Evolutionary conservation across 768 basidiomycete genomes (phyloP), one percentile per base, ranked within the genome.

Genomic region (Naganishia antarctica): DNA sequence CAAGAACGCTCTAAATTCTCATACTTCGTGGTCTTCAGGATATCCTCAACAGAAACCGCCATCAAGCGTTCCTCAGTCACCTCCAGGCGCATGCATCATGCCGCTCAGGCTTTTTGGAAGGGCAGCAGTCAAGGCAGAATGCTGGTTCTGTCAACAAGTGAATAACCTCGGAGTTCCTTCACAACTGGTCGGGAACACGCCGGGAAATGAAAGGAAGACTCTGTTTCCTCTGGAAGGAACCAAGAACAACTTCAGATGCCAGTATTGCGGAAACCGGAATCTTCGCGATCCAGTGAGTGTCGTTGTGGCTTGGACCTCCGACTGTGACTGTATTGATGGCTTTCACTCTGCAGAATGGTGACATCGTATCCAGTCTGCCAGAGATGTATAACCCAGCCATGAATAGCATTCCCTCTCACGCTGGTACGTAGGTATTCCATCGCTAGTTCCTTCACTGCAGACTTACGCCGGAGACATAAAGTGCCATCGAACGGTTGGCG

Each of bases 301-400:
- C 8, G 32, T 21, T 41, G 8, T 40, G 31, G 32, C 3, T 23
- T 37, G n/a, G 12, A 23, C 32, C 53, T 28, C 34, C 40, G 21
- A 23, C 34, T 2, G 2, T 41, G 5, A 13, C 31, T 32, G 48
- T 11, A 50, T n/a, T 11, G 7, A 7, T 50, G 6, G 13, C 25
- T 13, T 7, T 7, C n/a, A 25, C 18, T 16, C 4, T 31, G 2
- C 40, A 60, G 59, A 28, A 46, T 31, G 59, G 59, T 2, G 16
- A 45, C 16, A 16, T 46, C 26, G 59, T 60, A 18, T 44, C 41
- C 13, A 45, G 18, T 29, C 18, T 60, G 21, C 59, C 59, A 18
- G 59, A 41, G 13, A 60, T 60, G 59, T 46, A 47, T n/a, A 47
- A 60, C n/a, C 43, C 59, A 28, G n/a, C 41, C 9, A 23, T 60